Evolutionary conservation across 2,329 filamentous ascomycete species (phyloP), one percentile per base, ranked within the genome.

Genomic region (Hypoxylon sp.): DNA sequence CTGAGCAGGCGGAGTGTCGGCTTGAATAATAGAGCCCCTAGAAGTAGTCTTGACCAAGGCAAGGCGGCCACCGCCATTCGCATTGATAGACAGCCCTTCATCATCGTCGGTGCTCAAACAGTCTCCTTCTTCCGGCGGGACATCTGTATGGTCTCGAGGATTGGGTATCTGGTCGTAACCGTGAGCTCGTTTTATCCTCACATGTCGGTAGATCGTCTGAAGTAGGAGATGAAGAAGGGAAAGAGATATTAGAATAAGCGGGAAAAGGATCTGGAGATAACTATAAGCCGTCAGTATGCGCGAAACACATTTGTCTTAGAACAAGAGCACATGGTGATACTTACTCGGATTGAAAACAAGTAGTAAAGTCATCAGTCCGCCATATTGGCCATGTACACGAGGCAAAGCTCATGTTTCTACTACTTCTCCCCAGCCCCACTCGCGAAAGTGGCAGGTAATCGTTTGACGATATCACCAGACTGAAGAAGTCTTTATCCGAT

Each of bases 261-360:
- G 96, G 58, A 98, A 84, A 48, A 97, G 83, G 65, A 92, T 88
- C 79, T 92, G 90, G 57, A 97, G 86, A 78, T 92, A 94, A 78
- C 92, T 95, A 77, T 69, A 68, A 50, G 58, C 11, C 16, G 63
- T 57, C 43, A 64, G 50, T 59, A 47, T 63, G 65, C 51, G 53
- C 50, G 37, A 60, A 43, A 63, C 29, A 46, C 46, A 32, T 32
- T 23, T 9, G 39, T 43, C 19, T 47, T 19, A 32, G 29, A 37
- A 41, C 55, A n/a, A 27, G 11, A 46, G 41, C 25, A 43, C 14
- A 47, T 25, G 19, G 27, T 25, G 58, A 25, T 3, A 84, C 90
- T 77, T 80, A 93, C 91, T 93, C 88, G 80, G 84, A 82, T 72
- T 85, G 85, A 75, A 90, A 89, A 77, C 88, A 90, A 55, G 81